A percentile compares a stretch with the other conserved stretches of the same genome.
phyloP scores from a whole-genome alignment of 345 rosid species.

The Brassica cretica region DNA sequence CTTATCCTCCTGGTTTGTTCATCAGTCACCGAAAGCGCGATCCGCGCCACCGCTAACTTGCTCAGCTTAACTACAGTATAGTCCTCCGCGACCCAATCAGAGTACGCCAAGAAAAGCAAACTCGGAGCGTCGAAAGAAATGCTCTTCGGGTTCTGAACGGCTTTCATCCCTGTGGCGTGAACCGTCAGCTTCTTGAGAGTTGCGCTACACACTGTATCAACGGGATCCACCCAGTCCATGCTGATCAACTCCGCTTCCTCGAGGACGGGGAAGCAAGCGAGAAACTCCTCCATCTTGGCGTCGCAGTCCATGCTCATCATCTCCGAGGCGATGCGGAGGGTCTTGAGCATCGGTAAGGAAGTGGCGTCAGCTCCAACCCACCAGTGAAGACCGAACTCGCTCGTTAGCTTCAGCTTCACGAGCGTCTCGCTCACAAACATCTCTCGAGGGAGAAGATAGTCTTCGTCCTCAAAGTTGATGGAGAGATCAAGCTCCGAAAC shows the following conservation, averaged over 20 bases:
- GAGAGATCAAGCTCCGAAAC: constrained; percentile 14
- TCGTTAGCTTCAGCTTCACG: neutral
- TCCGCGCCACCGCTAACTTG: neutral
- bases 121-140: constrained; percentile 20
- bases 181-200: neutral
- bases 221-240: neutral
- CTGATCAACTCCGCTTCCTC: neutral
- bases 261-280: constrained; percentile 20
- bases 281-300: neutral
- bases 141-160: neutral
- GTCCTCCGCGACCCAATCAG: constrained; percentile 24
- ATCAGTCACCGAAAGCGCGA: neutral
- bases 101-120: neutral
- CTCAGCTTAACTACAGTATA: constrained; percentile 21
- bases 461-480: neutral
- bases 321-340: neutral
- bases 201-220: neutral
- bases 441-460: constrained; percentile 4
- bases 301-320: neutral
- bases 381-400: constrained; percentile 7
- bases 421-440: constrained; percentile 6
- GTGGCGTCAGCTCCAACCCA: neutral
- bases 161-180: neutral
- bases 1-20: constrained; percentile 1
- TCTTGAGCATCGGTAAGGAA: constrained; percentile 15